Evolutionary conservation across 1,139 yeast genomes (phyloP).

Genomic region (Yamadazyma spencermartinsiae): DNA sequence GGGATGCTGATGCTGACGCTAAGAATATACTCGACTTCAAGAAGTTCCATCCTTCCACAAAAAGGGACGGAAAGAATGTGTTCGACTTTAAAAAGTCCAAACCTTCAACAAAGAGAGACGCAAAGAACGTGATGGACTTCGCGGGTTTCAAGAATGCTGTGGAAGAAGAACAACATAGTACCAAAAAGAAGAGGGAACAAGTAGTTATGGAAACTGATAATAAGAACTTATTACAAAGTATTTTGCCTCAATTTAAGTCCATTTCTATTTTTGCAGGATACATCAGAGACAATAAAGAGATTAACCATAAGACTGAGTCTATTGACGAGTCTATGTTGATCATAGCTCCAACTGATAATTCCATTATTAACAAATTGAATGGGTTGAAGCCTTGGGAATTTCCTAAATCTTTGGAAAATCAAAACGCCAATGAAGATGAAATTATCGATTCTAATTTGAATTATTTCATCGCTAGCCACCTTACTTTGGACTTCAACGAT

Average conservation of each 20-base stretch:
- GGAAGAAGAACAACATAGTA: conserved; percentile 4
- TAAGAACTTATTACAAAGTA: conserved; percentile 14
- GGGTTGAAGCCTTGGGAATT: conserved; percentile 69
- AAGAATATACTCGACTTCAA: conserved; percentile 20
- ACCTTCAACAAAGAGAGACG: conserved; percentile 17
- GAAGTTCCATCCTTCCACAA: conserved; percentile 5
- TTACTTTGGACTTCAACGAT: conserved; percentile 23
- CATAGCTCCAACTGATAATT: conserved; percentile 62
- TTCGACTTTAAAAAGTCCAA: background rate
- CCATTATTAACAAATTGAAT: conserved; percentile 38
- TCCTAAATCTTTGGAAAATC: conserved; percentile 43
- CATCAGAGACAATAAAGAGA: conserved; percentile 50
- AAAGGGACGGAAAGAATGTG: conserved; percentile 22
- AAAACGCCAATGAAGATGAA: conserved; percentile 33
- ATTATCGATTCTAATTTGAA: conserved; percentile 47
- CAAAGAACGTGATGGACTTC: conserved; percentile 20
- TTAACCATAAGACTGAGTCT: conserved; percentile 43
- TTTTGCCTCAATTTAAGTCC: conserved; percentile 43
- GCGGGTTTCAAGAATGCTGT: conserved; percentile 5
- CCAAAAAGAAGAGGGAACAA: conserved; percentile 12
- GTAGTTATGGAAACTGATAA: conserved; percentile 13
- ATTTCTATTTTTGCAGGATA: conserved; percentile 57
- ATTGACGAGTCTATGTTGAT: conserved; percentile 41
- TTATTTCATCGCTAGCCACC: conserved; percentile 55
- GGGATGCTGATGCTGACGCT: conserved; percentile 14